Base-by-base conservation (phyloP, 495 filamentous ascomycete genomes). In the Gamarada debralockiae region DNA sequence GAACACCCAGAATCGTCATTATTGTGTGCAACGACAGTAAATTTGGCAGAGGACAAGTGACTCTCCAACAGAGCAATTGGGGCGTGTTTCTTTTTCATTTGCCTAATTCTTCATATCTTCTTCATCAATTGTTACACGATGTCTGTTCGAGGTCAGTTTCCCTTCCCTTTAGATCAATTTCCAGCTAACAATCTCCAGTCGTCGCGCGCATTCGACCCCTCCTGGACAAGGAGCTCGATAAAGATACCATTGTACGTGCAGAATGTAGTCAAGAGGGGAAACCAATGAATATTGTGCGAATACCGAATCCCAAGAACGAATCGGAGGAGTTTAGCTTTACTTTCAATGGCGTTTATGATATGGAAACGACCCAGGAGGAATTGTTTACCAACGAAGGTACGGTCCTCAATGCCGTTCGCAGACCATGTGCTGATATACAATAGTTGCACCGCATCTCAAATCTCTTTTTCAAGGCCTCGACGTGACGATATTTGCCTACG, bases 401-500 rank as follows among this genome's bases (percentile, higher is more conserved):
- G 79, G 69, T 33, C 31, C n/a, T 33, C 3, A 17, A 39, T 34
- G 12, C 13, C n/a, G 3, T 17, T 31, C 17, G 3, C n/a, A 52
- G 15, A 46, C 15, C 18, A 17, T 41, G 15, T 25, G 36, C 52
- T 61, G 33, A 62, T 45, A 24, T 23, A 13, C 1, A 23, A 18
- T 55, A 81, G 78, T 80, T 53, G 65, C 75, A 8, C 77, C 78
- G 15, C 70, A 88, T 31, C 73, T 96, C 29, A 96, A 96, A 60
- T 85, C 95, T 50, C 81, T 98, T 4, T 96, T 98, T 73, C 85
- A 89, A 66, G 93, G 93, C 47, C 84, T 90, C 58, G 93, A 98
- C 67, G 84, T 95, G 22, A 96, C 91, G 2, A 78, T 97, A 45
- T 98, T 98, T 64, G 92, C 93, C 34, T 97, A 98, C 61, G 93